Evolutionary conservation across 108 stramenopile species (phyloP), one percentile per base, ranked within the genome.

Genomic region (Nitzschia sp.): DNA sequence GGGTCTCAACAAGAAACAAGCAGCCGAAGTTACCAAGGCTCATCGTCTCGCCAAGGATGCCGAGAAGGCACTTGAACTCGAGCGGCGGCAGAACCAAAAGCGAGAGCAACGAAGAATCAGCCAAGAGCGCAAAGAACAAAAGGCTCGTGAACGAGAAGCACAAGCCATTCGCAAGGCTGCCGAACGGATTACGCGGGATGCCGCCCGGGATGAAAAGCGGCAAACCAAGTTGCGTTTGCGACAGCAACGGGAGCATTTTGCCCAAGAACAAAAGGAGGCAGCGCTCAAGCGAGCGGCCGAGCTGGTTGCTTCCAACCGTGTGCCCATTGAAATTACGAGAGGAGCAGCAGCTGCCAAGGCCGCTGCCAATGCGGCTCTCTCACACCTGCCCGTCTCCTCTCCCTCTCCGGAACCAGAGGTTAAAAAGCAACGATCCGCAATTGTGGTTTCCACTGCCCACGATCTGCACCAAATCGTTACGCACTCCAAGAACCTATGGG

Each of bases 401-500:
- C 10, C 52, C 6, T 38, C n/a, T 21, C 10, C 37, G 12, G 42
- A 15, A 56, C 11, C 53, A 8, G 39, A 29, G 15, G 25, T 56
- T 10, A 85, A 84, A 57, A 88, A 86, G 57, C 53, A 34, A n/a
- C 80, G 87, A 19, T 88, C 90, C 0, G 80, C 86, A 12, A 91
- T 91, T 63, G 71, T 87, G 57, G 86, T 91, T 34, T 85, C 85
- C 0, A 88, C 90, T 8, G 90, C 90, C 3, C 25, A 64, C 12
- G 90, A 91, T 62, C 57, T 91, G 34, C 65, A 91, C 60, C 78
- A 82, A 43, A 91, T 91, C 59, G 87, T 88, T 20, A 82, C 87
- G 5, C 86, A 88, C 52, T 86, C 90, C 15, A 86, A 91, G 53
- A 86, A 85, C 67, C 52, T 91, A n/a, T 91, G 87, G 87, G 80